A percentile compares a stretch with the other conserved stretches of the same genome.
Conservation (phyloP, 2,329 filamentous ascomycete species). For the Penicillium griseofulvum region DNA sequence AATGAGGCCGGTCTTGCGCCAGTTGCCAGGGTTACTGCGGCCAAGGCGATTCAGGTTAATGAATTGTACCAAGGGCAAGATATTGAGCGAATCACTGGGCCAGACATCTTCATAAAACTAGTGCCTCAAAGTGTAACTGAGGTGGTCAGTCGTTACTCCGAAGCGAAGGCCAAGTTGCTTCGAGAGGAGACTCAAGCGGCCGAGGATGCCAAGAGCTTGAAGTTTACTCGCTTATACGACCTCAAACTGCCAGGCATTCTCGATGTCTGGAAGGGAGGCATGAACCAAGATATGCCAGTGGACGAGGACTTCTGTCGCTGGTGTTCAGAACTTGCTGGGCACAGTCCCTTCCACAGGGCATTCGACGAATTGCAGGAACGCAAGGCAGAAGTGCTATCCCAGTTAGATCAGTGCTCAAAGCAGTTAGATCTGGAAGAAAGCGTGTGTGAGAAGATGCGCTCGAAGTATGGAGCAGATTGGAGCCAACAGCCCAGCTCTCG, state of each 20-base stretch:
- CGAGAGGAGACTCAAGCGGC: constrained; percentile 91
- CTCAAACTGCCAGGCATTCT: constrained; percentile 84
- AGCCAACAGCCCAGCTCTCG: constrained; percentile 92
- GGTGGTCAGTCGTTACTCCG: constrained; percentile 93
- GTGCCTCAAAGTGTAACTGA: constrained; percentile 95
- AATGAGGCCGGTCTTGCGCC: constrained; percentile 76
- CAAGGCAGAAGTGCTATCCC: constrained; percentile 69
- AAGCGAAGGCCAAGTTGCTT: constrained; percentile 95
- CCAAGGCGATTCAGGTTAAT: constrained; percentile 94
- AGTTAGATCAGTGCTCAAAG: constrained; percentile 77
- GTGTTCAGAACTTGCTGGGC: constrained; percentile 88
- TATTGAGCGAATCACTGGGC: constrained; percentile 93
- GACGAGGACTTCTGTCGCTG: constrained; percentile 90
- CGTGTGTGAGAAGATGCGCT: constrained; percentile 98
- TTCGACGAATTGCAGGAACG: constrained; percentile 77
- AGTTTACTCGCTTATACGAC: constrained; percentile 93
- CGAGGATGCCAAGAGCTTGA: constrained; percentile 88
- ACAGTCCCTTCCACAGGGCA: constrained; percentile 73
- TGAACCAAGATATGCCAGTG: constrained; percentile 82
- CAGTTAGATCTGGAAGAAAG: constrained; percentile 96
- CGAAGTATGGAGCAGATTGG: constrained; percentile 94
- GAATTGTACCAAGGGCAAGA: constrained; percentile 97
- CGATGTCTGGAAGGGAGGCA: constrained; percentile 86
- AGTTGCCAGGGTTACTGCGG: constrained; percentile 87
- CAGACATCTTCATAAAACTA: constrained; percentile 95